A percentile compares a stretch with the other conserved stretches of the same genome.
These are phyloP conservation scores for Musa balbisiana DNA, from an alignment of 202 grass and related monocot genomes.

Conservation along the genomic window DNA sequence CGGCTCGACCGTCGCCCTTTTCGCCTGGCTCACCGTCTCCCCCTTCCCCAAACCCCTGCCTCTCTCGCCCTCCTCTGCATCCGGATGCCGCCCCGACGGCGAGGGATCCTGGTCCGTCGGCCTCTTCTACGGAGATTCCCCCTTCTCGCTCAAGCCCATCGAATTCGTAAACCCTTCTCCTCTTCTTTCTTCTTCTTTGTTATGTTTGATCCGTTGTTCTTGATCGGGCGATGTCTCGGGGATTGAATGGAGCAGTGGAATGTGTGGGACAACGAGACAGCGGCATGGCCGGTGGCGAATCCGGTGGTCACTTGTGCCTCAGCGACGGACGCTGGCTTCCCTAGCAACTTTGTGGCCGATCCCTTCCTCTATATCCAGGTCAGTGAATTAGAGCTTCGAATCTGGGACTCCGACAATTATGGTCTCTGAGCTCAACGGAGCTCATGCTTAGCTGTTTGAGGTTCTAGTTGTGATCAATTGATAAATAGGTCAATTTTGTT, in stretches of 20 bases:
- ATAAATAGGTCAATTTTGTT: too few species aligned
- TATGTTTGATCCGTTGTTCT: not conserved
- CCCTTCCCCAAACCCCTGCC: slow-evolving; percentile 26
- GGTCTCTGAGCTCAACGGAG: too few species aligned
- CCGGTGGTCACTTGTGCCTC: slow-evolving; percentile 66
- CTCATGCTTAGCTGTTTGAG: too few species aligned
- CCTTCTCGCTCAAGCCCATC: slow-evolving; percentile 62
- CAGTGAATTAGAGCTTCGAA: slow-evolving; percentile 6
- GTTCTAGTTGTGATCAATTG: too few species aligned
- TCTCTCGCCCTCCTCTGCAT: slow-evolving; percentile 1
- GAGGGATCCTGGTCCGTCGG: slow-evolving; percentile 88
- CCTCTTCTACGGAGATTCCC: slow-evolving; percentile 65
- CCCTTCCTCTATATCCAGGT: slow-evolving; percentile 93
- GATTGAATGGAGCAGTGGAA: slow-evolving; percentile 39
- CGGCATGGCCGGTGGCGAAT: slow-evolving; percentile 78
- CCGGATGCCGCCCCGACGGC: slow-evolving; percentile 49
- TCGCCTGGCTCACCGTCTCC: slow-evolving; percentile 32
- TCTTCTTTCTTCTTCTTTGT: not conserved
- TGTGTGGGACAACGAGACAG: slow-evolving; percentile 36
- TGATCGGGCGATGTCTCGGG: too few species aligned
- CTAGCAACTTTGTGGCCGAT: slow-evolving; percentile 78
- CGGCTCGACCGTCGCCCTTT: slow-evolving; percentile 24
- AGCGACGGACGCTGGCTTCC: slow-evolving; percentile 34
- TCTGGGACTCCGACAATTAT: too few species aligned
- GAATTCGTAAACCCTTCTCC: slow-evolving; percentile 42